Conservation (phyloP, 2,329 filamentous ascomycete species). For the Pyrenophora teres region DNA sequence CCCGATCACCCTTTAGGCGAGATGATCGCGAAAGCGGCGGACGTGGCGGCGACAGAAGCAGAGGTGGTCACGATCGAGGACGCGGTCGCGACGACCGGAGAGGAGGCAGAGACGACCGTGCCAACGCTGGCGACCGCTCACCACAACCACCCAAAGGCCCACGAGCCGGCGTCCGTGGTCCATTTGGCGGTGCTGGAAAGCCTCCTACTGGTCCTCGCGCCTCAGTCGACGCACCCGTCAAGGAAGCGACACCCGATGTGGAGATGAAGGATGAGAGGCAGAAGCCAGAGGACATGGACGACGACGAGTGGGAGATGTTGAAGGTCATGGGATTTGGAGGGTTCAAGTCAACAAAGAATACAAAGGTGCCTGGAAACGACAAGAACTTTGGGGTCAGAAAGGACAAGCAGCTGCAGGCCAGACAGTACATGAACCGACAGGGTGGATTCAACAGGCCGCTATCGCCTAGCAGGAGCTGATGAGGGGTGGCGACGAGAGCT, state of each 20-base stretch:
- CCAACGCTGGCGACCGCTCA: constrained; percentile 13
- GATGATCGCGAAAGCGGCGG: constrained; percentile 27
- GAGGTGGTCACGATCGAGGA: constrained; percentile 16
- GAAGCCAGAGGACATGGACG: constrained; percentile 52
- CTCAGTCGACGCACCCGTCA: constrained; percentile 5
- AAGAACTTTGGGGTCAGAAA: constrained; percentile 79
- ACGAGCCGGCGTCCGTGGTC: constrained; percentile 16
- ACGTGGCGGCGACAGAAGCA: constrained; percentile 17
- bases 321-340: constrained; percentile 88
- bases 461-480: constrained; percentile 50
- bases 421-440: constrained; percentile 93
- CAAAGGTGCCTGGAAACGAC: constrained; percentile 84
- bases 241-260: constrained; percentile 30
- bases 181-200: constrained; percentile 12
- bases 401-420: constrained; percentile 92
- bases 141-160: constrained; percentile 37
- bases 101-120: constrained; percentile 18
- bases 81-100: constrained; percentile 19
- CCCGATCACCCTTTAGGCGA: constrained; percentile 34
- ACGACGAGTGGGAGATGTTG: constrained; percentile 76
- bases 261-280: constrained; percentile 36
- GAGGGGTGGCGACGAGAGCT: neutral
- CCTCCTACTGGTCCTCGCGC: constrained; percentile 16
- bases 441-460: constrained; percentile 82
- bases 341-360: constrained; percentile 86